Conservation (phyloP, 352 stramenopile species). For the Globisporangium rhizosaccharum region DNA sequence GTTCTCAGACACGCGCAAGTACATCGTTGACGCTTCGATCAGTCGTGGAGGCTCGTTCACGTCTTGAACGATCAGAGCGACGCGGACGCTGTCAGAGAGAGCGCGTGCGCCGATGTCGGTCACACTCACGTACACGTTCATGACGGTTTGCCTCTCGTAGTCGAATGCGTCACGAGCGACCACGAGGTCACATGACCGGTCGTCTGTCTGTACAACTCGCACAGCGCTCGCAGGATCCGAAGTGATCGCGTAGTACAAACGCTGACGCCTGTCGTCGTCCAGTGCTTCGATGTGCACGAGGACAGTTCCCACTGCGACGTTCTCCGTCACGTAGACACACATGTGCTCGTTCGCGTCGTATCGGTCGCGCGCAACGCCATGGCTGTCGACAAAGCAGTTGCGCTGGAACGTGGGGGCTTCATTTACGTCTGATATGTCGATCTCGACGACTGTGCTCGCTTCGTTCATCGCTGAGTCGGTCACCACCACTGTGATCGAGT, state of each 20-base stretch:
- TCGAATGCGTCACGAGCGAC: constrained; percentile 30
- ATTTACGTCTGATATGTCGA: constrained; percentile 41
- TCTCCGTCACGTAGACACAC: constrained; percentile 36
- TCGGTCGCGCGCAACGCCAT: constrained; percentile 23
- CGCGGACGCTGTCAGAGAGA: constrained; percentile 29
- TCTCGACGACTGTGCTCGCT: constrained; percentile 16
- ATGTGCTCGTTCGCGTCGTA: constrained; percentile 45
- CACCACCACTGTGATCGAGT: constrained; percentile 17
- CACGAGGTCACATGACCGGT: constrained; percentile 31
- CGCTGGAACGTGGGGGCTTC: constrained; percentile 32
- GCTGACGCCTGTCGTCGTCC: constrained; percentile 37
- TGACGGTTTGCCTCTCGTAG: constrained; percentile 30
- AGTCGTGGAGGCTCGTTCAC: constrained; percentile 41
- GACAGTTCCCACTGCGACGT: constrained; percentile 16
- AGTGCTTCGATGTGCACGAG: constrained; percentile 22
- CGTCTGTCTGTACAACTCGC: constrained; percentile 28
- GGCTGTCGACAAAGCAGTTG: constrained; percentile 42
- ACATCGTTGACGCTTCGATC: constrained; percentile 19
- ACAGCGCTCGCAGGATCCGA: constrained; percentile 15
- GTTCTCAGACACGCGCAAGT: constrained; percentile 37
- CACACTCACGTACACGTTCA: constrained; percentile 38
- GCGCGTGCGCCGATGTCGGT: constrained; percentile 40
- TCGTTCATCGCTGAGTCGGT: constrained; percentile 7
- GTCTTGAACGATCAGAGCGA: constrained; percentile 41
- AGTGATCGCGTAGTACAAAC: constrained; percentile 31